Conservation (phyloP, 495 filamentous ascomycete species). For the Aspergillus campestris region DNA sequence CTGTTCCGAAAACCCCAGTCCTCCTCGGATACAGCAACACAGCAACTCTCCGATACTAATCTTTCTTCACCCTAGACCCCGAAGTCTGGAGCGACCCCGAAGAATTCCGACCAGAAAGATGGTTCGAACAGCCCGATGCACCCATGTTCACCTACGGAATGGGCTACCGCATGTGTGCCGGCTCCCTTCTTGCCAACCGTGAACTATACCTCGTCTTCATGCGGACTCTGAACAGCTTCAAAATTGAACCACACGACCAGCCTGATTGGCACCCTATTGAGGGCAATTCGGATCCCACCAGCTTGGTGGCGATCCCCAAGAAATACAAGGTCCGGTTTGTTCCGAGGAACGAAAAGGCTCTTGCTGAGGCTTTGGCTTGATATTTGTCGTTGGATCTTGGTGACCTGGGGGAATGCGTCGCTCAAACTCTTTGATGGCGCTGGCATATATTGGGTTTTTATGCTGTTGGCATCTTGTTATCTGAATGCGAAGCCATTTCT, state of each 20-base stretch:
- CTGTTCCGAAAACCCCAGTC: neutral
- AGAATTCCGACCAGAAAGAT: constrained; percentile 52
- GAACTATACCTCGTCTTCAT: constrained; percentile 61
- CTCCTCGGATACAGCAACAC: neutral
- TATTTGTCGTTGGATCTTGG: neutral
- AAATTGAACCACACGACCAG: constrained; percentile 40
- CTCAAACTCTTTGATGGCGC: neutral
- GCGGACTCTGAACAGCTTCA: constrained; percentile 50
- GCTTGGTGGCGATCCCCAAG: constrained; percentile 49
- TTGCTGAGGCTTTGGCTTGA: constrained; percentile 27
- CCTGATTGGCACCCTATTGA: constrained; percentile 46
- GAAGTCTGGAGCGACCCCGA: constrained; percentile 51
- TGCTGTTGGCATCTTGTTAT: too few relatives aligned
- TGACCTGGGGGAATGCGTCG: constrained; percentile 1
- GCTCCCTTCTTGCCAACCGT: constrained; percentile 52
- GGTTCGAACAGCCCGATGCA: constrained; percentile 53
- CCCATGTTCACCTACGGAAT: constrained; percentile 55
- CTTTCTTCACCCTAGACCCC: constrained; percentile 29
- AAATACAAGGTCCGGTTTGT: constrained; percentile 48
- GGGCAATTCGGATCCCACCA: constrained; percentile 49
- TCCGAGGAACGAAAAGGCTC: constrained; percentile 36
- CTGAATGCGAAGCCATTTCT: too few relatives aligned
- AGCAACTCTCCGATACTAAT: neutral
- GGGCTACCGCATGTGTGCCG: constrained; percentile 60
- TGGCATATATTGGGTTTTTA: too few relatives aligned